A percentile compares a stretch with the other conserved stretches of the same genome.
Conservation (phyloP, 768 basidiomycete genomes). For the Trametes cinnabarina region DNA sequence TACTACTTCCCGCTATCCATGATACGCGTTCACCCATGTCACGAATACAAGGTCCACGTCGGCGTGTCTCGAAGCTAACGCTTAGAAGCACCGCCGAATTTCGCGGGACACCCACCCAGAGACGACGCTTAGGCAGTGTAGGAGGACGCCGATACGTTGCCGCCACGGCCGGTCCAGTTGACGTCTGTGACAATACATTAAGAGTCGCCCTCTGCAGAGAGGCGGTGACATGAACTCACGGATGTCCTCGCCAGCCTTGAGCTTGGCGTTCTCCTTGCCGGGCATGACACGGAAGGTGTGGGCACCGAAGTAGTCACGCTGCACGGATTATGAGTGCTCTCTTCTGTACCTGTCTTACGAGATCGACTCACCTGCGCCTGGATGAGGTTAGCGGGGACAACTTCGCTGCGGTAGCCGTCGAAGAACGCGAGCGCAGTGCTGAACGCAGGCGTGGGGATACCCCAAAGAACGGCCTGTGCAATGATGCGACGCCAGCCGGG, state of each 20-base stretch:
- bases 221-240: slow-evolving; percentile 50
- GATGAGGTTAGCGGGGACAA: slow-evolving; percentile 90
- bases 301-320: slow-evolving; percentile 99
- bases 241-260: slow-evolving; percentile 82
- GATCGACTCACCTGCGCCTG: slow-evolving; percentile 73
- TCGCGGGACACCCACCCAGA: not conserved
- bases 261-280: slow-evolving; percentile 83
- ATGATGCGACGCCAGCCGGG: slow-evolving; percentile 97
- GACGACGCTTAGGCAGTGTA: slow-evolving; percentile 59
- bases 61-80: not conserved
- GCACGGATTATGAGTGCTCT: not conserved
- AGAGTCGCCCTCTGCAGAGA: not conserved
- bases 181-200: slow-evolving; percentile 56
- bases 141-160: slow-evolving; percentile 86
- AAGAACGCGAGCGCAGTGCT: slow-evolving; percentile 98
- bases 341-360: not conserved
- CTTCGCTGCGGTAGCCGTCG: slow-evolving; percentile 96
- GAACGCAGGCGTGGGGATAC: slow-evolving; percentile 96
- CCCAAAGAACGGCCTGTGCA: slow-evolving; percentile 96
- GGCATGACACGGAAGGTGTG: slow-evolving; percentile 96
- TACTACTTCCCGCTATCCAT: not conserved
- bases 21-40: not conserved
- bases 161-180: slow-evolving; percentile 99
- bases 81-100: slow-evolving; percentile 5
- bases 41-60: not conserved